Evolutionary conservation across 305 asterid species (phyloP), one percentile per base, ranked within the genome.

Genomic region (Fraxinus platypoda): DNA sequence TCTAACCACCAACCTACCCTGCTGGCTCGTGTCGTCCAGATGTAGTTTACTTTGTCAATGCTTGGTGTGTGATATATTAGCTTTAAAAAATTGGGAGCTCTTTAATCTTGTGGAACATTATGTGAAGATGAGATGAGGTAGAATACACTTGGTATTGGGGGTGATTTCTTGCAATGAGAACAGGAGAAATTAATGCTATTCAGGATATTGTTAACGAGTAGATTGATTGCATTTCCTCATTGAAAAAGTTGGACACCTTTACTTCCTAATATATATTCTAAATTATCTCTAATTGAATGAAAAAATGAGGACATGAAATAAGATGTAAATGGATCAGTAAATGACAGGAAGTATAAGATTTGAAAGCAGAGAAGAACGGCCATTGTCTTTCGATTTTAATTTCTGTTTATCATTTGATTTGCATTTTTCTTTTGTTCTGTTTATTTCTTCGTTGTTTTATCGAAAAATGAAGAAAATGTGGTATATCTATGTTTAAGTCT

Each of bases 131-230:
- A 97, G 86, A 78, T 81, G 84, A 91, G 94, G 85, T 78, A 90
- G 85, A 92, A 88, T 49, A 93, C 96, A 37, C 97, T 97, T 64
- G 34, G 91, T 87, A 78, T 97, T 25, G 30, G 91, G 87, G 80
- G 99, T 92, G 85, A 59, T 97, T 84, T 83, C 97, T 78, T 97
- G 98, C 91, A 92, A 89, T 79, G 98, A 94, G 82, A 89, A 88
- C 87, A 90, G 90, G 95, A 86, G 98, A 97, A 92, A 91, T 97
- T 76, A 87, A 88, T 77, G 98, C 98, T 72, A 89, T 91, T 85
- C 98, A 93, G 91, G 93, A 84, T 88, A 94, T 94, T 85, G 98
- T 98, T 59, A 97, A 97, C 85, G 93, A 94, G 93, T 98, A 93
- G 88, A 92, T 92, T 87, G 98, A 97, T 86, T 89, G 95, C 86